Base-by-base conservation (phyloP, 352 stramenopile genomes). In the Pythium plurisporium region DNA sequence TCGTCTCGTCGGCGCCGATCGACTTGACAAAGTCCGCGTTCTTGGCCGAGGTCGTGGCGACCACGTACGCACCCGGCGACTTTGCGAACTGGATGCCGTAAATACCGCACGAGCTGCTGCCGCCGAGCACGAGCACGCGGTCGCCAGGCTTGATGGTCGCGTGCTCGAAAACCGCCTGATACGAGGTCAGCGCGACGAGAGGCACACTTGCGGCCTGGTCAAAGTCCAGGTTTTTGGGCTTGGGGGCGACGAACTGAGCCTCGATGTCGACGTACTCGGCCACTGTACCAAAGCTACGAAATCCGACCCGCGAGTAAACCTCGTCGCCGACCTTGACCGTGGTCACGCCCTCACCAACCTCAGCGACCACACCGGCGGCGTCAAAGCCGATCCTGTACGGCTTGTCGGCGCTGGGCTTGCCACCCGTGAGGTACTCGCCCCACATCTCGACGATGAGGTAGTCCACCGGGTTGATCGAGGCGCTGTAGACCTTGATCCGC, bases 211-310 rank as follows among this genome's bases (percentile, higher is more conserved):
- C 74, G 3, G 74, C 72, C 45, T 85, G 41, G n/a, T 69, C 50
- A 34, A 65, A 76, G 40, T 47, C 49, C 30, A 81, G 51, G 37
- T 62, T 79, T 37, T 45, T 66, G 8, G 74, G 74, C 65, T 85
- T 85, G 54, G 19, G 38, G 11, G 69, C 64, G 22, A 84, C 60
- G 4, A 55, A 44, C 52, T 69, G 55, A 7, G 47, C 49, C 9
- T 68, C 67, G 23, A 73, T 40, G 26, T 65, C 64, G 10, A 79
- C 41, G 36, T 79, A 84, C 55, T 84, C 74, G 42, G 61, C 74
- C 30, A 83, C 67, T 3, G 65, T 57, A 17, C 56, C 47, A 15
- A 50, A 64, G 36, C 61, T 15, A 1, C 30, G 26, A 33, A 54
- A 50, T 19, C 38, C 45, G 1, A 55, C 37, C 40, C 65, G 69